A percentile compares a stretch with the other conserved stretches of the same genome.
Evolutionary conservation across 2,329 filamentous ascomycete genomes (phyloP).

Genomic region (Gaeumannomyces sp.): DNA sequence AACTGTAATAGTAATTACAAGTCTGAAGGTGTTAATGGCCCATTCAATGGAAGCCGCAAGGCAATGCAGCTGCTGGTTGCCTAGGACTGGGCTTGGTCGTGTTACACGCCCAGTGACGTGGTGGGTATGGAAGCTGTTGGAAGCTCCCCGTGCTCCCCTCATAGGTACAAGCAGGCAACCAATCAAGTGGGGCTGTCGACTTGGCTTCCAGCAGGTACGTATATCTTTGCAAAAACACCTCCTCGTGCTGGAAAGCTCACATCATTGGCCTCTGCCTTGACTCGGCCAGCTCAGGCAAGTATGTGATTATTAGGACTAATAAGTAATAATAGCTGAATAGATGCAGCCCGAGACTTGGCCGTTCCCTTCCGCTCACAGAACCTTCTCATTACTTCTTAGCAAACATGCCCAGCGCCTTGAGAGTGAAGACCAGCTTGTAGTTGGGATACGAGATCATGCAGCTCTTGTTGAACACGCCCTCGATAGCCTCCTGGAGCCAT

Average conservation of each 20-base stretch:
- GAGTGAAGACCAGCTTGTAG: constrained; percentile 95
- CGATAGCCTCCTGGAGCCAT: constrained; percentile 92
- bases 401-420: constrained; percentile 92
- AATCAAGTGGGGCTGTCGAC: not conserved
- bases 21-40: too few species aligned
- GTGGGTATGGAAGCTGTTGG: not conserved
- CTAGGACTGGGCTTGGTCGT: too few species aligned
- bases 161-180: not conserved
- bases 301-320: not conserved
- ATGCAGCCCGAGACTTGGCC: too few species aligned
- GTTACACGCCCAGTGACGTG: not conserved
- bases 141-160: not conserved
- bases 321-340: too few species aligned
- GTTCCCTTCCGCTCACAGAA: constrained; percentile 25
- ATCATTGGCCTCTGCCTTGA: too few species aligned
- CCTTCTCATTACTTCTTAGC: constrained; percentile 59
- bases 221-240: not conserved
- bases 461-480: constrained; percentile 97
- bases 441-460: constrained; percentile 99
- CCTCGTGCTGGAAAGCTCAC: not conserved
- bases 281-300: too few species aligned
- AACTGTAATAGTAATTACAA: too few species aligned
- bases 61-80: too few species aligned
- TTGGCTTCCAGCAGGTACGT: not conserved
- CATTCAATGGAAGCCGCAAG: too few species aligned